Evolutionary conservation across 495 filamentous ascomycete species (phyloP).

Genomic region (Darksidea phi): DNA sequence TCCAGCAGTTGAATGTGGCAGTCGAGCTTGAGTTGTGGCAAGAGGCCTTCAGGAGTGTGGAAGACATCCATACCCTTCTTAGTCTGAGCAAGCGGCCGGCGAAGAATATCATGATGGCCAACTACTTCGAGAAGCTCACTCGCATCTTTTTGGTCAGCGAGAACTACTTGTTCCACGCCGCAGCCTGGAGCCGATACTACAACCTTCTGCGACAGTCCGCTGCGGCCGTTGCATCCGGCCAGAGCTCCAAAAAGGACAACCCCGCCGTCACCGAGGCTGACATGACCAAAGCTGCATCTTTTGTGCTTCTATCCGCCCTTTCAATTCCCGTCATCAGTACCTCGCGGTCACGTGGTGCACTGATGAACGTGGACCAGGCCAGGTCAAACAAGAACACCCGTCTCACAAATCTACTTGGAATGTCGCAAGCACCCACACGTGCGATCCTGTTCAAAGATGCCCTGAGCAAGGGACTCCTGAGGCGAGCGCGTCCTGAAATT

Average conservation of each 20-base stretch:
- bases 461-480: constrained; percentile 87
- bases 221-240: constrained; percentile 77
- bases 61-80: constrained; percentile 98
- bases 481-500: constrained; percentile 88
- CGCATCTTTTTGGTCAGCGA: constrained; percentile 98
- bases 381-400: constrained; percentile 98
- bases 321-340: constrained; percentile 99
- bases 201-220: constrained; percentile 90
- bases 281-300: constrained; percentile 83
- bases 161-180: constrained; percentile 98
- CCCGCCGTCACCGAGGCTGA: constrained; percentile 85
- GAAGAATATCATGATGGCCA: constrained; percentile 99
- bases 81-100: constrained; percentile 97
- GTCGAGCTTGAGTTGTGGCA: constrained; percentile 98
- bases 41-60: constrained; percentile 97
- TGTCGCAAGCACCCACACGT: constrained; percentile 84
- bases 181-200: constrained; percentile 95
- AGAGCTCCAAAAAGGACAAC: constrained; percentile 89
- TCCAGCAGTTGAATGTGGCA: constrained; percentile 97
- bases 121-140: constrained; percentile 99
- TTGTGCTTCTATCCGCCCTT: constrained; percentile 91
- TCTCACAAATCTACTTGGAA: constrained; percentile 91
- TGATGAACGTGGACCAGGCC: constrained; percentile 94
- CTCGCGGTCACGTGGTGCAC: constrained; percentile 87
- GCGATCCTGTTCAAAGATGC: constrained; percentile 92